Base-by-base conservation (phyloP, 306 rosid genomes). In the Phaseolus lunatus region DNA sequence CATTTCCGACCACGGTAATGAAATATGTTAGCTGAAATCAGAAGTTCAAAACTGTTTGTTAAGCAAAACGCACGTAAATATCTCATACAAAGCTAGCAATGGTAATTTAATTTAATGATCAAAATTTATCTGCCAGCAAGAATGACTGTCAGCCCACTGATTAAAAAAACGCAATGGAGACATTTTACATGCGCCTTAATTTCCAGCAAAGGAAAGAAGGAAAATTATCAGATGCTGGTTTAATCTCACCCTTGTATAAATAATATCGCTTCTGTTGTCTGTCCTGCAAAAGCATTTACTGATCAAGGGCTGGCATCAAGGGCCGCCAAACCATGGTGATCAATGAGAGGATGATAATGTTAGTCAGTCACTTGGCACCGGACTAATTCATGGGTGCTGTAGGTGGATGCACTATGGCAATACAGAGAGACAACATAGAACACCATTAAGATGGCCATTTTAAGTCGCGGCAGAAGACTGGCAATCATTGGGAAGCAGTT, bases 401-500 rank as follows among this genome's bases (percentile, higher is more conserved):
- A 59, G 53, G 54, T 52, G 27, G 63, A 61, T 57, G 70, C 56
- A 78, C 20, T 35, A 33, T 49, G 45, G 19, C 48, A 70, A 31
- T 62, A 20, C 44, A 23, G 7, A 18, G 24, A 78, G 71, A 50
- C 64, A 49, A 63, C 20, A 66, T 33, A 33, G 23, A 75, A 73
- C 63, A 35, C 62, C 56, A 39, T n/a, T 41, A 19, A 37, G 29
- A 67, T 35, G 69, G 35, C 44, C 61, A 59, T 72, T 62, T 69
- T n/a, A 68, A 15, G 50, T 58, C 73, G 23, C 64, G 26, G 63
- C 44, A 26, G 59, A 69, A 72, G 35, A 43, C 20, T 35, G 67
- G 58, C 72, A 79, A 78, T 85, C 88, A 83, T 67, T 75, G 78
- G 56, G 81, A 75, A 20, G 81, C 35, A 67, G 78, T 66, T 19